phyloP scores from a whole-genome alignment of 2,329 filamentous ascomycete genomes.

The Clarireedia paspali region DNA sequence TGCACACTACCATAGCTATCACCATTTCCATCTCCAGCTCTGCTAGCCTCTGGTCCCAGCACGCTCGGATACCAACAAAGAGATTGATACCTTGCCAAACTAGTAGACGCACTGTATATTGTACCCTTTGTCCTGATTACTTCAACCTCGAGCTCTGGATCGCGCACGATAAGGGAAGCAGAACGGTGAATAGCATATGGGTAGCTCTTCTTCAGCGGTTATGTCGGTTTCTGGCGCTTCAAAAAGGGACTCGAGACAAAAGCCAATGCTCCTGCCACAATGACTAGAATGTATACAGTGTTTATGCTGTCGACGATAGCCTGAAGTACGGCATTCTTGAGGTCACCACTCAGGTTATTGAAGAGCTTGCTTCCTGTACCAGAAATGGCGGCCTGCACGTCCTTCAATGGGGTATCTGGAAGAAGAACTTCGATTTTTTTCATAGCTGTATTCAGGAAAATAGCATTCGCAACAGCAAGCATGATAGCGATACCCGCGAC shows the following conservation, averaged over 20 bases:
- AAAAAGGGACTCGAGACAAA: conserved; percentile 11
- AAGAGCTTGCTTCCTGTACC: conserved; percentile 9
- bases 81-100: background rate
- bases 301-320: conserved; percentile 26
- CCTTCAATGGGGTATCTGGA: conserved; percentile 14
- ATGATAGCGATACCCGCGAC: conserved; percentile 28
- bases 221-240: background rate
- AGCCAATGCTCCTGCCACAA: conserved; percentile 25
- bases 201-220: background rate
- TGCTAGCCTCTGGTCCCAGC: background rate
- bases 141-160: background rate
- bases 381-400: conserved; percentile 20
- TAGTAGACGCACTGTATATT: background rate
- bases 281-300: conserved; percentile 26
- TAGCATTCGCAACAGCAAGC: conserved; percentile 28
- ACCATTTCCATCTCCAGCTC: background rate
- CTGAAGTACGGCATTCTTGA: conserved; percentile 15
- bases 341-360: background rate
- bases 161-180: background rate
- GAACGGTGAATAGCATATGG: background rate
- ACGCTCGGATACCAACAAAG: background rate
- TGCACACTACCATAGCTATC: background rate
- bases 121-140: background rate
- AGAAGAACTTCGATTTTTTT: conserved; percentile 22
- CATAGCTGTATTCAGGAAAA: conserved; percentile 29